A percentile compares a stretch with the other conserved stretches of the same genome.
phyloP scores from a whole-genome alignment of 2,329 filamentous ascomycete species.

The Penicillium sp. region DNA sequence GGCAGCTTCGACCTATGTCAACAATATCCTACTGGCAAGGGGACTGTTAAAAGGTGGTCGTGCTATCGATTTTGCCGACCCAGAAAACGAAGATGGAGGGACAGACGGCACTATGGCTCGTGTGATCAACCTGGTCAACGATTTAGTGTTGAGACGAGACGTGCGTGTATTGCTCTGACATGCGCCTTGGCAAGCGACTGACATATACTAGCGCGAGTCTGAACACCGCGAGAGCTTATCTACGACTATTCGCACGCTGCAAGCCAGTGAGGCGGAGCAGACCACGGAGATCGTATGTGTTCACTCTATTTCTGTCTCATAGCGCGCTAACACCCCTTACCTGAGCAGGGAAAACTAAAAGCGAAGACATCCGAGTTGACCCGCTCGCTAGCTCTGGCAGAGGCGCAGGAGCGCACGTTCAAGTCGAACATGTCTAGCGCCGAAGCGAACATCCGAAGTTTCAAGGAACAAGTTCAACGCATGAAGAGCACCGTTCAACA shows the following conservation, averaged over 20 bases:
- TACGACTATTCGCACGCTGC: conserved; percentile 70
- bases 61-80: conserved; percentile 74
- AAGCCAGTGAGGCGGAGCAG: conserved; percentile 71
- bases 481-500: conserved; percentile 79
- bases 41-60: conserved; percentile 59
- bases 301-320: neutral
- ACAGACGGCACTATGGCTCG: conserved; percentile 71
- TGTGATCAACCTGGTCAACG: conserved; percentile 91
- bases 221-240: conserved; percentile 83
- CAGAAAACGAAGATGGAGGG: conserved; percentile 59
- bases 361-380: conserved; percentile 56
- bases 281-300: conserved; percentile 62
- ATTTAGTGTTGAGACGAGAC: conserved; percentile 85
- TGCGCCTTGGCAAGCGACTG: conserved; percentile 5
- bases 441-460: conserved; percentile 68
- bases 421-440: conserved; percentile 69
- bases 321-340: neutral
- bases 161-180: conserved; percentile 52
- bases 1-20: conserved; percentile 62
- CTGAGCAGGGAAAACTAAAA: conserved; percentile 51
- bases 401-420: conserved; percentile 69
- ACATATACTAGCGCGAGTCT: conserved; percentile 68
- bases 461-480: conserved; percentile 79
- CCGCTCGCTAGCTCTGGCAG: conserved; percentile 56
- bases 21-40: conserved; percentile 63